Conservation (phyloP, 148 eudicot genomes). For the Euryodendron excelsum region DNA sequence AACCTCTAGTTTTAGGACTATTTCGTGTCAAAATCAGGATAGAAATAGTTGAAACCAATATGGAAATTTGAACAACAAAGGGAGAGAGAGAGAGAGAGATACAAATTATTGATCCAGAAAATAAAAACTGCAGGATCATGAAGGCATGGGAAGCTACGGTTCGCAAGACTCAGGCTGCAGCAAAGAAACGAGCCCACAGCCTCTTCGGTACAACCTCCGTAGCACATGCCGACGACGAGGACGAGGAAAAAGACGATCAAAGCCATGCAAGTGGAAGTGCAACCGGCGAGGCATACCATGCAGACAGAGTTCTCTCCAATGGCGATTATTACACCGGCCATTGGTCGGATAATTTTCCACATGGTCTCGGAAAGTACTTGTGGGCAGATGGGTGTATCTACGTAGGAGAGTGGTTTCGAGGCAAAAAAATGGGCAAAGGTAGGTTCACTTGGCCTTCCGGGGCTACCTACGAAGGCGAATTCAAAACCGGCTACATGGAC, state of each 20-base stretch:
- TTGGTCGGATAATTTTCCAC: conserved; percentile 82
- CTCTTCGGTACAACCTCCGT: conserved; percentile 76
- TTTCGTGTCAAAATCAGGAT: neutral
- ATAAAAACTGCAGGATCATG: no score
- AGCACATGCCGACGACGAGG: conserved; percentile 48
- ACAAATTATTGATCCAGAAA: no score
- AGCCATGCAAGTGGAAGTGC: neutral
- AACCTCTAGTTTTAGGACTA: neutral
- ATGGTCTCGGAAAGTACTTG: conserved; percentile 73
- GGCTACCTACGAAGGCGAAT: conserved; percentile 81
- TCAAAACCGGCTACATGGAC: conserved; percentile 92
- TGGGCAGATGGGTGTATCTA: conserved; percentile 94
- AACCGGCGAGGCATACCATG: conserved; percentile 35
- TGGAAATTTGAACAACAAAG: conserved; percentile 8
- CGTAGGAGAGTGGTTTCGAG: conserved; percentile 82
- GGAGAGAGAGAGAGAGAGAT: no score
- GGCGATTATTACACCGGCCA: conserved; percentile 87
- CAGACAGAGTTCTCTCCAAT: conserved; percentile 72
- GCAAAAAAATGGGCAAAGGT: conserved; percentile 85
- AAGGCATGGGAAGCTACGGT: conserved; percentile 97
- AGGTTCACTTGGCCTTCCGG: conserved; percentile 90
- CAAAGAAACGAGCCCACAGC: conserved; percentile 86
- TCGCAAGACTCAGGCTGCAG: conserved; percentile 79
- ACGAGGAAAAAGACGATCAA: conserved; percentile 28
- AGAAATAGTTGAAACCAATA: no score